Percentiles rank a stretch among this genome's conserved stretches.
Evolutionary conservation across 2,329 filamentous ascomycete species (phyloP).

Genomic region (Lachnellula arida): DNA sequence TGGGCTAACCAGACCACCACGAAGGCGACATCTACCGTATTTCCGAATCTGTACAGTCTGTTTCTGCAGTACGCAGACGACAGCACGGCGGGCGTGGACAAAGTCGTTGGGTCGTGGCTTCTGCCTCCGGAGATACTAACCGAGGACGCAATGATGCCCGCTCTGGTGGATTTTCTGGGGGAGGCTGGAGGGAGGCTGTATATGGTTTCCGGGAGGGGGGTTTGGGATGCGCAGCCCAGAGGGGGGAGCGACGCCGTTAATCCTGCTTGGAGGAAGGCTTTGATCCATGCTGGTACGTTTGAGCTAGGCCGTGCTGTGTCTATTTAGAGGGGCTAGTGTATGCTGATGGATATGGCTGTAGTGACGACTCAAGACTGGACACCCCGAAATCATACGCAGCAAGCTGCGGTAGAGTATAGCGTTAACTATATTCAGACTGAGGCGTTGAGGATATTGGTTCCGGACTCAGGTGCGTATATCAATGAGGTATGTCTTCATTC

Average conservation of each 20-base stretch:
- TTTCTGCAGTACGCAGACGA: constrained; percentile 28
- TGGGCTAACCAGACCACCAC: constrained; percentile 33
- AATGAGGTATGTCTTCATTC: constrained; percentile 8
- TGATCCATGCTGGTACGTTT: constrained; percentile 36
- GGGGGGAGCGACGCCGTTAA: constrained; percentile 44
- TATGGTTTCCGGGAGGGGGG: constrained; percentile 41
- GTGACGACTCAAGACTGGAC: neutral
- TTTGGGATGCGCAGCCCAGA: constrained; percentile 35
- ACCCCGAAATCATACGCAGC: neutral
- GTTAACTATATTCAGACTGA: constrained; percentile 7
- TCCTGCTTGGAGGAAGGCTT: constrained; percentile 47
- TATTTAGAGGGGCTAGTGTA: neutral
- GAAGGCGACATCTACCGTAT: constrained; percentile 2
- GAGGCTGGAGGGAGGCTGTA: constrained; percentile 22
- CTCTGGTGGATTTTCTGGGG: constrained; percentile 35
- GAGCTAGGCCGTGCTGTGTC: constrained; percentile 6
- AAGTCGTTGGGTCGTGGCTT: constrained; percentile 40
- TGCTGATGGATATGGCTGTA: neutral
- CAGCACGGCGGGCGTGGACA: constrained; percentile 37
- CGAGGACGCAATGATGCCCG: constrained; percentile 23
- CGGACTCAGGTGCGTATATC: constrained; percentile 14
- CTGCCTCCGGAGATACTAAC: constrained; percentile 36
- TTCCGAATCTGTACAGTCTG: constrained; percentile 1
- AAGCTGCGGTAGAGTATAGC: neutral
- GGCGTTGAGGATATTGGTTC: constrained; percentile 12